Conservation (phyloP, 2,329 filamentous ascomycete species). For the Rasamsonia emersonii region DNA sequence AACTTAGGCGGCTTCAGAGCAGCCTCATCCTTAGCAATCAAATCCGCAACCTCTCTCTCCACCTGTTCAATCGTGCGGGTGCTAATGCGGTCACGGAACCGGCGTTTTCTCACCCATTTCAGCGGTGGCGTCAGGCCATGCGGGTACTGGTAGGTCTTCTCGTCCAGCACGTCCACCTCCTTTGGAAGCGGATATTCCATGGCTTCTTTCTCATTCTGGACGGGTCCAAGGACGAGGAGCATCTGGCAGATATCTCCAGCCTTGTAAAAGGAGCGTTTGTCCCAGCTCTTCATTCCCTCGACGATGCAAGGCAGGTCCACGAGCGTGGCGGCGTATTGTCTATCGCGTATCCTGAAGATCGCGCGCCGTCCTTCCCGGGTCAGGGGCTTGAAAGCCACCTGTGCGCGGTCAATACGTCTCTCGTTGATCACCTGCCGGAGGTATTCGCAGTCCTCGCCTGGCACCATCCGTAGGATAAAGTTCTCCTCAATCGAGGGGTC, state of each 20-base stretch:
- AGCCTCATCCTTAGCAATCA: slow-evolving; percentile 61
- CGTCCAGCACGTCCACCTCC: slow-evolving; percentile 51
- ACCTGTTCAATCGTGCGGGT: slow-evolving; percentile 79
- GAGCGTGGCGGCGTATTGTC: slow-evolving; percentile 66
- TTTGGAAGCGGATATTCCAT: slow-evolving; percentile 58
- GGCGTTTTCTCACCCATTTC: slow-evolving; percentile 71
- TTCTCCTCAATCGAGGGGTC: slow-evolving; percentile 87
- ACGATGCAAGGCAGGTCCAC: slow-evolving; percentile 81
- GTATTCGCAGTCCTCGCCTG: slow-evolving; percentile 78
- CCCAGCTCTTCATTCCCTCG: slow-evolving; percentile 90
- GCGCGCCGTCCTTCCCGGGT: slow-evolving; percentile 61
- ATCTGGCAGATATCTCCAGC: slow-evolving; percentile 84
- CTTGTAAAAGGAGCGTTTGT: slow-evolving; percentile 80
- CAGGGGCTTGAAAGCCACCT: slow-evolving; percentile 74
- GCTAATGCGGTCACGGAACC: slow-evolving; percentile 75
- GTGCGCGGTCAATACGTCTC: slow-evolving; percentile 68
- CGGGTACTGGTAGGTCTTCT: slow-evolving; percentile 63
- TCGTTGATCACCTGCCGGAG: slow-evolving; percentile 67
- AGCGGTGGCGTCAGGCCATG: slow-evolving; percentile 84
- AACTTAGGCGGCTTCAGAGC: slow-evolving; percentile 50
- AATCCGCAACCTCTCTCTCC: slow-evolving; percentile 66
- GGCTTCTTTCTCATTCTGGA: slow-evolving; percentile 59
- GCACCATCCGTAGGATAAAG: slow-evolving; percentile 79
- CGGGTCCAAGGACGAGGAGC: slow-evolving; percentile 66
- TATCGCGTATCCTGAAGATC: slow-evolving; percentile 59